A percentile compares a stretch with the other conserved stretches of the same genome.
These are phyloP conservation scores for Ambrosia artemisiifolia DNA, from an alignment of 129 eudicot genomes.

Conservation along the genomic window DNA sequence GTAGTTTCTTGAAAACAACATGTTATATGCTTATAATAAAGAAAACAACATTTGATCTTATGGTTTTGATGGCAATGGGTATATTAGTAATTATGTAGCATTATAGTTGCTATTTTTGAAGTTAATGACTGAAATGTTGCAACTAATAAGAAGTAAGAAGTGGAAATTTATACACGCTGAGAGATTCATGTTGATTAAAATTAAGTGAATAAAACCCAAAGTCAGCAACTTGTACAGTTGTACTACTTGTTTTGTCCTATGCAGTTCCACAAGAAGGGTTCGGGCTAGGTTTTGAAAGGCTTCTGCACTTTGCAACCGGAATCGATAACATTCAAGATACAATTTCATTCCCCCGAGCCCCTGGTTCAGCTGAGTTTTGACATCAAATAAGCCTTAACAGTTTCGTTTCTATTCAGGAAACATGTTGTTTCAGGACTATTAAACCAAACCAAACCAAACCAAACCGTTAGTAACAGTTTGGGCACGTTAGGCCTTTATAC, in stretches of 20 bases:
- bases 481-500: no score
- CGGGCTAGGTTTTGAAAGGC: conserved; percentile 96
- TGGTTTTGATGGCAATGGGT: not conserved
- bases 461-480: no score
- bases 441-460: no score
- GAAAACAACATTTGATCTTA: not conserved
- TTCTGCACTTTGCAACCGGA: conserved; percentile 96
- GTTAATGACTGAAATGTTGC: not conserved
- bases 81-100: not conserved
- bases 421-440: no score
- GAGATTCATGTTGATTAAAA: not conserved
- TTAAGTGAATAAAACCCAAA: not conserved
- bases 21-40: conserved; percentile 2
- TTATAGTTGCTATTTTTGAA: not conserved
- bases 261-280: conserved; percentile 99
- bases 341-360: conserved; percentile 94
- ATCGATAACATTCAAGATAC: conserved; percentile 91
- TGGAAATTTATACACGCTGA: not conserved
- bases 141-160: not conserved
- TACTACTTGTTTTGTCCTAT: conserved; percentile 6
- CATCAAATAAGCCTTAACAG: not conserved
- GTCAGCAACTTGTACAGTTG: not conserved
- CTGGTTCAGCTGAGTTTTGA: conserved; percentile 96
- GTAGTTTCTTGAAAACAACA: not conserved
- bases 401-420: not conserved